Base-by-base conservation (phyloP, 768 basidiomycete genomes). In the Podaxis sp. region DNA sequence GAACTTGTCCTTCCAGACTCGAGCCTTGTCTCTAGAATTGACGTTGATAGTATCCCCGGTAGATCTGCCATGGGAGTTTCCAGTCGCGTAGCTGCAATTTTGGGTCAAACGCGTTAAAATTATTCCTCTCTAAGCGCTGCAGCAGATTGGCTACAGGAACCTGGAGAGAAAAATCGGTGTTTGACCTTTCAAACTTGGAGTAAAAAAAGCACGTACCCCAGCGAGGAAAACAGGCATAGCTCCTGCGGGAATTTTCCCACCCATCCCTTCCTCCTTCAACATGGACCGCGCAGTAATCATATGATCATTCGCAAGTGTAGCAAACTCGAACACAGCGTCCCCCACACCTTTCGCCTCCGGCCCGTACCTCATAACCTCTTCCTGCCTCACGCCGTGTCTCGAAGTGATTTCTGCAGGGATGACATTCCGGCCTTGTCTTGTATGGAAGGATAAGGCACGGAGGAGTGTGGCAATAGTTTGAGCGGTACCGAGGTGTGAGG, bases 381-480 rank as follows among this genome's bases (percentile, higher is more conserved):
- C 91, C 70, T 93, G 91, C 63, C 77, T 83, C 18, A 93, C 88
- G 18, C 84, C 82, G 64, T 92, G 88, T 63, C 80, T 87, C 44
- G 89, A 87, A 13, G 90, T 91, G 58, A 93, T 82, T 67, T 93
- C 91, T 25, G 89, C 86, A 10, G 92, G 93, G 37, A 95, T 86
- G 23, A 89, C 80, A 76, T 91, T 84, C 62, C 81, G 79, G 42
- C 90, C 83, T 50, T 85, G 81, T 51, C 82, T 83, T 13, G 85
- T 87, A 69, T 94, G 91, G 67, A 83, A 93, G 9, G 91, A 89
- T 35, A 93, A 75, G 5, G 85, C 88, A 46, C 92, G 86, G 56
- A 95, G 77, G 59, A 93, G 80, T 11, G 86, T 91, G 5, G 81
- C 68, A 50, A 91, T 76, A 32, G 86, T 88, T 67, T 89, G 86